phyloP scores from a whole-genome alignment of 768 basidiomycete genomes.

The Suillus ampliporus region DNA sequence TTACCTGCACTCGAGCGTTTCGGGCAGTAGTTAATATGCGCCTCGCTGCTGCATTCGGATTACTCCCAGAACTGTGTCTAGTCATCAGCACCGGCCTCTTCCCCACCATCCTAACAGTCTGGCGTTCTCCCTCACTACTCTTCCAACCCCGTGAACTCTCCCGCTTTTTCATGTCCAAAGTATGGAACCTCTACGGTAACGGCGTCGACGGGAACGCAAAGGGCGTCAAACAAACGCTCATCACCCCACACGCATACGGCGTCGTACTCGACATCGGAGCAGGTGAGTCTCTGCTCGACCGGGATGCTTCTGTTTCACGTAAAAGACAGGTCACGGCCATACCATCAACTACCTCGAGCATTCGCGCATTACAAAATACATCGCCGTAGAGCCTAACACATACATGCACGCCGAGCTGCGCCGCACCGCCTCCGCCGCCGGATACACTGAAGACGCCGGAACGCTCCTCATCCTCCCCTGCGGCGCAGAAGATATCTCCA shows the following conservation, averaged over 20 bases:
- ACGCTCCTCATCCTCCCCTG: constrained; percentile 62
- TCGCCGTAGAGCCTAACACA: constrained; percentile 74
- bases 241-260: constrained; percentile 60
- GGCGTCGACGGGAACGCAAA: constrained; percentile 50
- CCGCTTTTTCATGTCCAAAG: constrained; percentile 58
- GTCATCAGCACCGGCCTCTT: constrained; percentile 43
- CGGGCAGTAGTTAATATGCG: background rate
- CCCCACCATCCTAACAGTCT: constrained; percentile 53
- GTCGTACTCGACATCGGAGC: constrained; percentile 73
- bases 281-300: constrained; percentile 44
- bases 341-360: constrained; percentile 64
- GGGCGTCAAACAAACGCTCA: constrained; percentile 50
- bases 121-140: constrained; percentile 49
- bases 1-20: background rate
- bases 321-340: constrained; percentile 59
- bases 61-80: constrained; percentile 41
- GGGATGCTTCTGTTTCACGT: background rate
- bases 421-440: constrained; percentile 49
- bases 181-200: constrained; percentile 59
- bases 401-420: constrained; percentile 67
- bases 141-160: constrained; percentile 52
- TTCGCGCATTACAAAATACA: constrained; percentile 59
- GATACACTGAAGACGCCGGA: constrained; percentile 57
- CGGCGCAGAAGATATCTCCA: constrained; percentile 62
- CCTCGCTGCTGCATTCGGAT: background rate